phyloP scores from a whole-genome alignment of 2,329 filamentous ascomycete genomes.

The Fusarium kyushuense region DNA sequence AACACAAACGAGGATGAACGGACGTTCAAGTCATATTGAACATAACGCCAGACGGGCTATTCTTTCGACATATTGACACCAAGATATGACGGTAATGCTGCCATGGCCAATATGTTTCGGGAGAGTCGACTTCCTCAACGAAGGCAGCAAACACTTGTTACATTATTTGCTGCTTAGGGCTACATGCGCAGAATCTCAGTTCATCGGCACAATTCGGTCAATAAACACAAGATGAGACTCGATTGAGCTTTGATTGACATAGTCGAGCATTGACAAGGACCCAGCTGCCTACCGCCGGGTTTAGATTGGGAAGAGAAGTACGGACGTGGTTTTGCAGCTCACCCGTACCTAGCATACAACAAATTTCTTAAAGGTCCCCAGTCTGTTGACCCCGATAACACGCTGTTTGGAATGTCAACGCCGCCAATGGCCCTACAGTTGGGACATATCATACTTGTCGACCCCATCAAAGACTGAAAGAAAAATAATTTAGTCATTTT shows the following conservation, averaged over 20 bases:
- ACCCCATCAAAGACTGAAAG: no score
- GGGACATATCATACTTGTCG: no score
- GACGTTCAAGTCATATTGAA: neutral
- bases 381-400: neutral
- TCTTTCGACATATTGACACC: no score
- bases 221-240: neutral
- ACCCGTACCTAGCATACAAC: no score
- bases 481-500: no score
- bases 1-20: neutral
- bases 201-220: no score
- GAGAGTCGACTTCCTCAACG: neutral
- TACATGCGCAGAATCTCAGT: neutral
- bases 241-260: slow-evolving; percentile 1
- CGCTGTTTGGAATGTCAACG: neutral
- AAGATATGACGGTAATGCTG: no score
- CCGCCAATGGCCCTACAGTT: neutral
- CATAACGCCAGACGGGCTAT: slow-evolving; percentile 1
- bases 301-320: neutral
- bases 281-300: neutral
- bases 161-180: neutral
- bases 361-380: neutral
- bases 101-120: no score
- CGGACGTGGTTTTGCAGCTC: no score
- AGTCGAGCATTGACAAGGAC: neutral
- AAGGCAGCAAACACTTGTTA: neutral